Base-by-base conservation (phyloP, 108 stramenopile genomes). In the Cyclotella atomus region DNA sequence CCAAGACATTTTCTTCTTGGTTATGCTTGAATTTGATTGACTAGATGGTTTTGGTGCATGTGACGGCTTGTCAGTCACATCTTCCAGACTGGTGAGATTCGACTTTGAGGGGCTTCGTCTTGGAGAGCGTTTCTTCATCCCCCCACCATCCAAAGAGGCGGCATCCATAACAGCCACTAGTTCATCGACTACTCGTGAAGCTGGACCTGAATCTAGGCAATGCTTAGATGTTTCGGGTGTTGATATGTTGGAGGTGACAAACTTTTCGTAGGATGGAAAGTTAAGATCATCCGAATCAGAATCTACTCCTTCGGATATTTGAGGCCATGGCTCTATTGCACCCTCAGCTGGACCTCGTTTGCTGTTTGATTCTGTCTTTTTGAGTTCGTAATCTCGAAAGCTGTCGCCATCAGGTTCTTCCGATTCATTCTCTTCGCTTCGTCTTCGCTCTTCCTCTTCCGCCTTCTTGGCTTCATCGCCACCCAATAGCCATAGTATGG, bases 1-100 rank as follows among this genome's bases (percentile, higher is more conserved):
- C 90, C 92, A 93, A 23, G 89, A 91, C 56, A 79, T 73, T 45
- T 84, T 89, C 36, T 82, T 80, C n/a, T 28, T 59, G 32, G 19
- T 52, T 29, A 66, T 56, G 32, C 47, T 77, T 50, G 35, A 32
- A 46, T 36, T 53, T 15, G 16, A 63, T 45, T 33, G 75, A 28
- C 34, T 23, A 20, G 68, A 16, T 20, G 10, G 3, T 49, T 49
- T 19, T 49, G 9, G 47, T n/a, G 9, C 47, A n/a, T 9, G n/a
- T 4, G n/a, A 4, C 9, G 10, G 4, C n/a, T 49, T 17, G n/a
- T 49, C 47, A 49, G 47, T 17, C n/a, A 17, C 47, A n/a, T 15
- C 14, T 33, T 29, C 56, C 34, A 70, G 53, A 77, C 52, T 27
- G 0, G 52, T 46, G 17, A 32, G 25, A 65, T 46, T 20, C 24